These are phyloP conservation scores for Sideroxylon spinosum DNA, from an alignment of 179 eudicot species.

Conservation along the genomic window DNA sequence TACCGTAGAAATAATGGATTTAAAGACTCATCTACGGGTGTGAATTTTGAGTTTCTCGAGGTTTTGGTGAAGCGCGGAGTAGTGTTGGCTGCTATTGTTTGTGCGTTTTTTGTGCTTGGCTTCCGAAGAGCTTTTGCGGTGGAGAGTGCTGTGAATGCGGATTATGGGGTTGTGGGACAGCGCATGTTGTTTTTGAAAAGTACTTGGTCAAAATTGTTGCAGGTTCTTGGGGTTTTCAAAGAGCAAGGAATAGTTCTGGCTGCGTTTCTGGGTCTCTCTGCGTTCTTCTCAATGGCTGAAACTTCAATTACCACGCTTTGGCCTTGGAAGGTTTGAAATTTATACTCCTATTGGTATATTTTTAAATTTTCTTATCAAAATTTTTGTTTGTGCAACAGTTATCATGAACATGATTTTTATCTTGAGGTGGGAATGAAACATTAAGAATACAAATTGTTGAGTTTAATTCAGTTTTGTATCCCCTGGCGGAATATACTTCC, in stretches of 20 bases:
- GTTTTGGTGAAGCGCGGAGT: conserved; percentile 41
- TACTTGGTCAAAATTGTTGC: conserved; percentile 73
- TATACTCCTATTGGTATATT: not conserved
- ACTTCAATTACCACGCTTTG: conserved; percentile 75
- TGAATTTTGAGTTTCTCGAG: conserved; percentile 25
- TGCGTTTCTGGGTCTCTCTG: conserved; percentile 54
- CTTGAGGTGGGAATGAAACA: not conserved
- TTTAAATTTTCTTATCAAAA: not conserved
- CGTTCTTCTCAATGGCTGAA: conserved; percentile 79
- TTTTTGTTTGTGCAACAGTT: not conserved
- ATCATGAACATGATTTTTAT: not conserved
- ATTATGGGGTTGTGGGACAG: conserved; percentile 47
- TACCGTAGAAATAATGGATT: conserved; percentile 9
- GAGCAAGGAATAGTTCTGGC: conserved; percentile 76
- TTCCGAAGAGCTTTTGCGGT: conserved; percentile 56
- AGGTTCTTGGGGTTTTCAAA: conserved; percentile 63
- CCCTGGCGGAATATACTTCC: not conserved
- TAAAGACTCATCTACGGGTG: not conserved
- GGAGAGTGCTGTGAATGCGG: conserved; percentile 46
- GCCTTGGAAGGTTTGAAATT: conserved; percentile 71
- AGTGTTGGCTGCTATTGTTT: conserved; percentile 47
- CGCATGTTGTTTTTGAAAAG: conserved; percentile 35
- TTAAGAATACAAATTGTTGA: not conserved
- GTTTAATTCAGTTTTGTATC: not conserved
- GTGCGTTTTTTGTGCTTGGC: conserved; percentile 44